phyloP scores from a whole-genome alignment of 345 rosid genomes.

The Acer yangbiense region DNA sequence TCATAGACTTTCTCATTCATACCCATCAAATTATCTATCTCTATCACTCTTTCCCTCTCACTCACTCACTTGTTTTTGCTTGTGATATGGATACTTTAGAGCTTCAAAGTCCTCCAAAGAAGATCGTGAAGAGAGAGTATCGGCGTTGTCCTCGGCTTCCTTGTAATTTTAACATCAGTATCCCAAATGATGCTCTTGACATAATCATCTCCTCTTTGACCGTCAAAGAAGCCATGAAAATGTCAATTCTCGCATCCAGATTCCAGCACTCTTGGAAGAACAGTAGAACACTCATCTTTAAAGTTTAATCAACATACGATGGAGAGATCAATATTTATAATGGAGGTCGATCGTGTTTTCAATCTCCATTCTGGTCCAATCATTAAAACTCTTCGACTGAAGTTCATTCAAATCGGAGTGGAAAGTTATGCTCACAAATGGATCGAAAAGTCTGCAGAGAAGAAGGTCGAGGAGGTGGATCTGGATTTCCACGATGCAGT shows the following conservation, averaged over 20 bases:
- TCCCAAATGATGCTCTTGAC: slow-evolving; percentile 17
- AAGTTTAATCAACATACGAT: slow-evolving; percentile 4
- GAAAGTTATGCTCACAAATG: slow-evolving; percentile 17
- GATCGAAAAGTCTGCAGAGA: slow-evolving; percentile 13
- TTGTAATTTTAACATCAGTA: background rate
- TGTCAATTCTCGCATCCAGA: background rate
- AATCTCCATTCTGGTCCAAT: background rate
- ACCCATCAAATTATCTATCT: too few species aligned
- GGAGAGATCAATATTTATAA: background rate
- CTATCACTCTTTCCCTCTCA: too few species aligned
- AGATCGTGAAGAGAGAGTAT: background rate
- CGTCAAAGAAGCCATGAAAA: background rate
- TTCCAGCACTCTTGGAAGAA: slow-evolving; percentile 12
- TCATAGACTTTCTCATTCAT: too few species aligned
- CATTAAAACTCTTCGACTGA: background rate
- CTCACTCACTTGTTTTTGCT: too few species aligned
- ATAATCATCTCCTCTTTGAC: slow-evolving; percentile 20
- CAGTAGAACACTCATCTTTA: background rate
- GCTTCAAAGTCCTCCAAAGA: too few species aligned
- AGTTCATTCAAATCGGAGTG: background rate
- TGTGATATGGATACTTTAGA: too few species aligned
- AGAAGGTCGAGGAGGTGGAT: slow-evolving; percentile 34
- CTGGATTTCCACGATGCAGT: slow-evolving; percentile 15
- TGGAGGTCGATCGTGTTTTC: background rate
- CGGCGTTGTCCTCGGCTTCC: background rate